Evolutionary conservation across 2,329 filamentous ascomycete species (phyloP), one percentile per base, ranked within the genome.

Genomic region (Chrysoporthe cubensis): DNA sequence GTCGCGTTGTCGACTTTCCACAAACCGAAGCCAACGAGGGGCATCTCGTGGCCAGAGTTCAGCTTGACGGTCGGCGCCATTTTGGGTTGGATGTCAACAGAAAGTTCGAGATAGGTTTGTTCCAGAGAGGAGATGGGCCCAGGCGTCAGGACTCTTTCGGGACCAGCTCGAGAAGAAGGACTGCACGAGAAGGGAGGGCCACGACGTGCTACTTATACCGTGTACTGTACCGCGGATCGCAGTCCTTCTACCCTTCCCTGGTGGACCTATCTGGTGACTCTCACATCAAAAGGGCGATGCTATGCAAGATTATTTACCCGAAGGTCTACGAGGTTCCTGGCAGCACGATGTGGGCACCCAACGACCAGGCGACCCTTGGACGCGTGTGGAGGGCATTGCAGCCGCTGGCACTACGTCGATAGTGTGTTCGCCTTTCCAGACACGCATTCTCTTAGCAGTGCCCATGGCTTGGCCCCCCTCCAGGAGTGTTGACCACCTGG

Each of bases 1-100:
- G 87, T 89, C 65, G 87, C 86, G 73, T 91, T 91, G 78, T 88
- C 88, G 72, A 96, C 91, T 83, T 96, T 96, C 92, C 92, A 96
- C 73, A 95, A 86, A 69, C 90, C 90, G 77, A 92, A 92, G 79
- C 90, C 90, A 72, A 92, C 89, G 78, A 90, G 87, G 75, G 90
- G 90, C 90, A 92, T 92, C 74, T 91, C 83, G 74, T 86, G 76
- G 79, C 88, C 88, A 79, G 83, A 88, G 80, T 82, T 89, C 71
- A 90, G 85, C 81, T 88, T 90, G 78, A 90, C 81, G 71, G 72
- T 78, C 65, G 69, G 61, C 13, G 62, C 62, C 65, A 68, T 61
- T 43, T 32, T 50, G 13, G 44, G 37, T 37, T 1, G 57, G 26
- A 26, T 42, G 44, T 54, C 50, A 34, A 54, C 21, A 32, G 16